Conservation (phyloP, 768 basidiomycete genomes). For the Tylopilus subfusipes region DNA sequence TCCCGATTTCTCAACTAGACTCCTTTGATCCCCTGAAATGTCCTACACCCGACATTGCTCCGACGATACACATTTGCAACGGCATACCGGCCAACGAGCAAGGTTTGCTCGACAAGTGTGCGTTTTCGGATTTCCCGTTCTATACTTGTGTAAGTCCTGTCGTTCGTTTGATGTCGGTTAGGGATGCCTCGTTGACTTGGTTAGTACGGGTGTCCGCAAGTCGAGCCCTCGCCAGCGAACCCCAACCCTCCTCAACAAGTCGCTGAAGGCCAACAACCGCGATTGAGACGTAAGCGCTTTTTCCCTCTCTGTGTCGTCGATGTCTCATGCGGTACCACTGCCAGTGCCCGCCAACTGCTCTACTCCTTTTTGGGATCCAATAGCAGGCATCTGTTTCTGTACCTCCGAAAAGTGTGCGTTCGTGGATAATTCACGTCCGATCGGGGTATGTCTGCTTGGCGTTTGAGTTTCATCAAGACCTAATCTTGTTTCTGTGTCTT, state of each 20-base stretch:
- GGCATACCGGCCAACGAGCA: neutral
- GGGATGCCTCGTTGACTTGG: neutral
- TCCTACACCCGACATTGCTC: neutral
- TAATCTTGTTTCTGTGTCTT: neutral
- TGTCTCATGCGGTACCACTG: neutral
- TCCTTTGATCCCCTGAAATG: neutral
- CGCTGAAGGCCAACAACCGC: slow-evolving; percentile 31
- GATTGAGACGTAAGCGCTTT: slow-evolving; percentile 50
- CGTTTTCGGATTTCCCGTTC: neutral
- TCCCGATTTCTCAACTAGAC: neutral
- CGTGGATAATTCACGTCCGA: slow-evolving; percentile 57
- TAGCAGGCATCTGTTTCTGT: slow-evolving; percentile 63
- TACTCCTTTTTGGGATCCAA: slow-evolving; percentile 80
- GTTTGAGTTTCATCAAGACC: neutral
- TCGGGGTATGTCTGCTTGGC: slow-evolving; percentile 46
- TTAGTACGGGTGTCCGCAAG: neutral
- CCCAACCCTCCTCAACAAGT: neutral
- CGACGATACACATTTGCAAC: neutral
- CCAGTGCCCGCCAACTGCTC: slow-evolving; percentile 49
- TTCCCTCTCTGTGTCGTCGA: neutral
- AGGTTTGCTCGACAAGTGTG: neutral
- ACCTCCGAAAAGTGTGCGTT: slow-evolving; percentile 55
- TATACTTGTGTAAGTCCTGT: neutral
- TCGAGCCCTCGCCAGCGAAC: neutral
- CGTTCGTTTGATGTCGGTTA: neutral